Conservation (phyloP, 805 yeast genomes). For the Sugiyamaella mastotermitis region DNA sequence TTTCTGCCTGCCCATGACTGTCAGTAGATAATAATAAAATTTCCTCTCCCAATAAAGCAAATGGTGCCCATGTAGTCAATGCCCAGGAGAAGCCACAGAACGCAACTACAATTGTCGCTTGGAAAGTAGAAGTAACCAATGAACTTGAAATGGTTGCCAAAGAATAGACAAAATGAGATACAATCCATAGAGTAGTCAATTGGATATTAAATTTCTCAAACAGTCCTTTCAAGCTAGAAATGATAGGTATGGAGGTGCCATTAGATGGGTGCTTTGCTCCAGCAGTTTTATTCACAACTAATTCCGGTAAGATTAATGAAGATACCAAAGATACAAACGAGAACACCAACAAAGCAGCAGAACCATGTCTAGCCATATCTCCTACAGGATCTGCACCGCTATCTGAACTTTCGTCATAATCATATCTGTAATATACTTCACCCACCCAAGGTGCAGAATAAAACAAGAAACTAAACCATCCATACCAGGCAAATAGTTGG, state of each 20-base stretch:
- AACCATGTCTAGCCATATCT: conserved; percentile 29
- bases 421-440: conserved; percentile 43
- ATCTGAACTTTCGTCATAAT: background rate
- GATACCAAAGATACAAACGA: conserved; percentile 43
- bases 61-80: conserved; percentile 62
- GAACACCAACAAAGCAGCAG: conserved; percentile 32
- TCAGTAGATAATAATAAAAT: conserved; percentile 22
- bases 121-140: conserved; percentile 35
- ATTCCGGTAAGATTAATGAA: conserved; percentile 20
- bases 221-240: conserved; percentile 1
- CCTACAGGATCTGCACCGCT: conserved; percentile 31
- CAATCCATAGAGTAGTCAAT: conserved; percentile 38
- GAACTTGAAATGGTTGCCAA: conserved; percentile 44
- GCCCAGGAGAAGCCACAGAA: conserved; percentile 63
- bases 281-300: no score
- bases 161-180: conserved; percentile 47
- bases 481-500: conserved; percentile 64
- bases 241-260: background rate
- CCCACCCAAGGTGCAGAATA: conserved; percentile 65
- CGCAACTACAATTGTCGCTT: conserved; percentile 46
- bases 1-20: background rate
- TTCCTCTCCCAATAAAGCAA: conserved; percentile 51
- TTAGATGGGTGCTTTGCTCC: background rate
- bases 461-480: conserved; percentile 61
- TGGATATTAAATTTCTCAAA: conserved; percentile 2